Evolutionary conservation across 495 filamentous ascomycete genomes (phyloP).

Genomic region (Terfezia claveryi): DNA sequence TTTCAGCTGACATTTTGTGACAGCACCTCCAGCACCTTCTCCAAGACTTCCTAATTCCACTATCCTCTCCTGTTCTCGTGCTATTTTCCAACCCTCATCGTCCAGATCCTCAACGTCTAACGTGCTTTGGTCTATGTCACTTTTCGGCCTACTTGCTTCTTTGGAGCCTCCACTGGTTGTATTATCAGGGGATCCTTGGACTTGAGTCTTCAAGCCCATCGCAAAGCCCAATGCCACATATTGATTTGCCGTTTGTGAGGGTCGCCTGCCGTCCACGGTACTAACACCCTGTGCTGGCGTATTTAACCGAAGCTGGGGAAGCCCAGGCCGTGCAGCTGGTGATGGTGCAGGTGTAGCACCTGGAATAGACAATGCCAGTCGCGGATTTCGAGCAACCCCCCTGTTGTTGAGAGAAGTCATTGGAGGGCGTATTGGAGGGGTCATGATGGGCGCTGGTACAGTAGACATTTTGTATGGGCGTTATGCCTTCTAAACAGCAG

Average conservation of each 20-base stretch:
- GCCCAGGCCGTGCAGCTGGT: not conserved
- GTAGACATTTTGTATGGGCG: not conserved
- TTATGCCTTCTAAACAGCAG: too few relatives aligned
- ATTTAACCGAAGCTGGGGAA: constrained; percentile 17
- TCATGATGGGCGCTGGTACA: not conserved
- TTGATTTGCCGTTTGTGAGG: constrained; percentile 9
- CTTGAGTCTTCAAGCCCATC: constrained; percentile 18
- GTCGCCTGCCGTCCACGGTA: not conserved
- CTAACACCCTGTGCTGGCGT: constrained; percentile 5
- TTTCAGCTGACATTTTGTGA: constrained; percentile 71
- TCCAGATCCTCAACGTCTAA: constrained; percentile 85
- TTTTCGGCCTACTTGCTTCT: constrained; percentile 10
- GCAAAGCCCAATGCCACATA: constrained; percentile 17
- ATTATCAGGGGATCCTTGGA: constrained; percentile 16
- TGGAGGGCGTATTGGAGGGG: not conserved
- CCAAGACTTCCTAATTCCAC: constrained; percentile 73
- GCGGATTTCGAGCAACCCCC: not conserved
- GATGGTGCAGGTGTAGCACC: not conserved
- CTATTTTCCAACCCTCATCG: constrained; percentile 84
- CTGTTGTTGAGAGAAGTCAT: not conserved
- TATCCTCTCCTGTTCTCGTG: constrained; percentile 69
- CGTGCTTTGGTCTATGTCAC: constrained; percentile 20
- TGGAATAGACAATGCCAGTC: not conserved
- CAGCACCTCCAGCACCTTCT: constrained; percentile 87
- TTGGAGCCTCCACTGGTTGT: constrained; percentile 4